A percentile compares a stretch with the other conserved stretches of the same genome.
phyloP scores from a whole-genome alignment of 345 rosid species.

The Arabis hirsuta region DNA sequence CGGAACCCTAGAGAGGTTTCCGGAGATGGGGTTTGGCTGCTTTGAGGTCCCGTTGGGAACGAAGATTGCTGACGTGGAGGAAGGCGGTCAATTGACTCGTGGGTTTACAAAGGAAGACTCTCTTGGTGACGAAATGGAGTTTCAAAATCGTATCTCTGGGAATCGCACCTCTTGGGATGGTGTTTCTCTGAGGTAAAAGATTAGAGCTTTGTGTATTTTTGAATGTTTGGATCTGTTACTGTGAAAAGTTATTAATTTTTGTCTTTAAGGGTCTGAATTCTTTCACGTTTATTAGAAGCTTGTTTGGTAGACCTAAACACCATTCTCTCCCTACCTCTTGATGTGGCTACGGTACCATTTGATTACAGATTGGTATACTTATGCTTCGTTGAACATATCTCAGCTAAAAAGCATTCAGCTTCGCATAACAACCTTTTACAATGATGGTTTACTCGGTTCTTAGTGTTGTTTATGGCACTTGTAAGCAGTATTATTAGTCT shows the following conservation, averaged over 20 bases:
- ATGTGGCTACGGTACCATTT: too few relatives aligned
- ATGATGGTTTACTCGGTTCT: slow-evolving; percentile 23
- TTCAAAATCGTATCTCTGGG: slow-evolving; percentile 8
- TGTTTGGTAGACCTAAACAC: slow-evolving; percentile 26
- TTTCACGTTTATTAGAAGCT: slow-evolving; percentile 15
- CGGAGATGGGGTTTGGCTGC: slow-evolving; percentile 47
- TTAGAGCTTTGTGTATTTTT: not conserved
- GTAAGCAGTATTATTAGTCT: slow-evolving; percentile 1
- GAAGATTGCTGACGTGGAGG: slow-evolving; percentile 37
- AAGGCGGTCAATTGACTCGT: slow-evolving; percentile 16
- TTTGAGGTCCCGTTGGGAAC: slow-evolving; percentile 42
- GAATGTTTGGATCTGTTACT: slow-evolving; percentile 25
- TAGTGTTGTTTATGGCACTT: slow-evolving; percentile 22
- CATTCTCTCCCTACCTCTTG: not conserved
- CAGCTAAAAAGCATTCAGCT: not conserved
- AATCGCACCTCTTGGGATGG: slow-evolving; percentile 24
- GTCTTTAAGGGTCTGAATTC: not conserved
- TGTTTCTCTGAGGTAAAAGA: slow-evolving; percentile 33
- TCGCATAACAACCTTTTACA: slow-evolving; percentile 14
- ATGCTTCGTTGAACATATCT: too few relatives aligned
- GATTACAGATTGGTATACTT: too few relatives aligned
- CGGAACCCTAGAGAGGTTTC: slow-evolving; percentile 44
- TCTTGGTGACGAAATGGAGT: not conserved
- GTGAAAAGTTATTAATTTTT: slow-evolving; percentile 13
- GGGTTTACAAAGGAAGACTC: slow-evolving; percentile 15